phyloP scores from a whole-genome alignment of 345 rosid genomes.

The Eucalyptus victrix region DNA sequence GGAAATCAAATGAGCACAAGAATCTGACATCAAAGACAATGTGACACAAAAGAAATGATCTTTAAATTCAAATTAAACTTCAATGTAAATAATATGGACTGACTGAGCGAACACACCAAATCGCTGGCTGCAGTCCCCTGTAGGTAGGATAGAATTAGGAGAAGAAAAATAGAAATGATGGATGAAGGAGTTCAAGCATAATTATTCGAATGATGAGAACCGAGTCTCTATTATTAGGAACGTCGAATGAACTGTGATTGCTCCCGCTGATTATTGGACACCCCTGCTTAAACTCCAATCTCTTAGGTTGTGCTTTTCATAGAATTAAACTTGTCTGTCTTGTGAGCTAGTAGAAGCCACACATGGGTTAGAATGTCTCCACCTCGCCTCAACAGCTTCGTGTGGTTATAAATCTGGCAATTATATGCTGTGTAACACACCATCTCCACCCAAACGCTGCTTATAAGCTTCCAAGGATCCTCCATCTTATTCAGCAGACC shows the following conservation, averaged over 20 bases:
- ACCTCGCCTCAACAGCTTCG: background rate
- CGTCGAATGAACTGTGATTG: background rate
- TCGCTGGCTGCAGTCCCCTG: background rate
- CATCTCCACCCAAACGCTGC: conserved; percentile 1
- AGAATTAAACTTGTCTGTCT: background rate
- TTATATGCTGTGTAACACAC: background rate
- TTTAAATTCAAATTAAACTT: background rate
- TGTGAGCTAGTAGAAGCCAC: background rate
- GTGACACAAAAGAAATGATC: background rate
- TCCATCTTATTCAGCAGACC: background rate
- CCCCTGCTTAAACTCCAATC: background rate
- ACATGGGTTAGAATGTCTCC: background rate
- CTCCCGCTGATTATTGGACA: background rate
- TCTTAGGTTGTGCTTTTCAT: background rate
- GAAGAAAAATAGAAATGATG: background rate
- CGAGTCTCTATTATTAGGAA: background rate
- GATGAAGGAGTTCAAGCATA: background rate
- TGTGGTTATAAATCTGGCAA: background rate
- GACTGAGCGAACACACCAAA: background rate
- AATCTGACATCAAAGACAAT: background rate
- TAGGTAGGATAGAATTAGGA: background rate
- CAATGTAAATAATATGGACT: background rate
- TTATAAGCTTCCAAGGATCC: background rate
- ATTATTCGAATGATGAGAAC: background rate
- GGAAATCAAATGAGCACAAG: background rate